Evolutionary conservation across 768 basidiomycete genomes (phyloP), one percentile per base, ranked within the genome.

Genomic region (Heimioporus sp.): DNA sequence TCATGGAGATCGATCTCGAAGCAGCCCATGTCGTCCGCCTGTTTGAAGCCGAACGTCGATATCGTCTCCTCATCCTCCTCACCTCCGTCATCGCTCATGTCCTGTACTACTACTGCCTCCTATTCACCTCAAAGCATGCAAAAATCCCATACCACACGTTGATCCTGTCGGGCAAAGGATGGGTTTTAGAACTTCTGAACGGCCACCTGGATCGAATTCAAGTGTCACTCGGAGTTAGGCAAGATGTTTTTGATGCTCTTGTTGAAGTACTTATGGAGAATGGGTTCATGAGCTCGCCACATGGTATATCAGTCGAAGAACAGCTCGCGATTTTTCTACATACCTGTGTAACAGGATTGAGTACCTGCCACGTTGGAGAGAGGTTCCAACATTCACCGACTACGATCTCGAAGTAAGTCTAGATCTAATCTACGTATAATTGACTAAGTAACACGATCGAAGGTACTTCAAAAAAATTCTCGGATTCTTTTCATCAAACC

Each of bases 401-500:
- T 11, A 41, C 19, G 3, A 20, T 41, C 5, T 36, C 11, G 16
- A 6, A 16, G 36, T 36, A 36, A 24, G 5, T 24, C 21, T 24
- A 5, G 3, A 24, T 24, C 5, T 3, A 3, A 24, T 24, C 5
- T 24, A 5, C 21, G n/a, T 24, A 5, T 24, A 24, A n/a, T 24
- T 24, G 21, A 24, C 5, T 2, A 24, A 3, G 21, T 24, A 24
- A 24, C 5, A 24, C 3, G 5, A 24, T 3, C 5, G 21, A 13
- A 61, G 59, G 24, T 56, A 61, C 28, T 61, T 58, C 35, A 38
- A 49, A 17, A 2, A 13, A 4, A 20, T 58, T 40, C 24, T 61
- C 0, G 2, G 43, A 0, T 61, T 55, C 10, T 55, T 56, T 12
- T 51, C 19, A 16, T 38, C n/a, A 0, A 28, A 15, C 6, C 46